These are phyloP conservation scores for Leucosporidium creatinivorum DNA, from an alignment of 768 basidiomycete species.

Conservation along the genomic window DNA sequence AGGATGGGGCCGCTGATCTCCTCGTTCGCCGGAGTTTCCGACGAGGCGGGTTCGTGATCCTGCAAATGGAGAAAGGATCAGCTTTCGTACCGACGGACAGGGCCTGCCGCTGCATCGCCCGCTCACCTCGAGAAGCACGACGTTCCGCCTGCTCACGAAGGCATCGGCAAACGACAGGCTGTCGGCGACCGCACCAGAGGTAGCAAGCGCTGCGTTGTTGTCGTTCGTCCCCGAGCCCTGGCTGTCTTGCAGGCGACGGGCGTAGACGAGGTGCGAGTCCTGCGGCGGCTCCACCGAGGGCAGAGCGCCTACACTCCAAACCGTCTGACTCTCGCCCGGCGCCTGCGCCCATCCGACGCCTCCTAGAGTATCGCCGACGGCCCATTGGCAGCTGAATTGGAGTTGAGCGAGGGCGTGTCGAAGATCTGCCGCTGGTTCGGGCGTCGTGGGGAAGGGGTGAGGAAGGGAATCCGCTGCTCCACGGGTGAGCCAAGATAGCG, in stretches of 20 bases:
- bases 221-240: no score
- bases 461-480: conserved; percentile 43
- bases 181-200: conserved; percentile 7
- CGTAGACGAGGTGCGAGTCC: conserved; percentile 21
- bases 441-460: conserved; percentile 40
- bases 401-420: conserved; percentile 58
- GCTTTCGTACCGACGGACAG: conserved; percentile 42
- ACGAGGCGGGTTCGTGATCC: background rate
- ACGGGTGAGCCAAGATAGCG: conserved; percentile 28
- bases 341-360: background rate
- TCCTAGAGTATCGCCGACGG: background rate
- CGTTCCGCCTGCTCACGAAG: conserved; percentile 10
- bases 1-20: no score
- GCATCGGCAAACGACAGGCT: conserved; percentile 14
- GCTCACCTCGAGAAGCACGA: conserved; percentile 8
- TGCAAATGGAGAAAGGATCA: conserved; percentile 14
- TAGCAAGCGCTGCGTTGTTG: conserved; percentile 6
- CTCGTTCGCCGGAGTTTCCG: no score
- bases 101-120: no score
- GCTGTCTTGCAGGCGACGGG: no score
- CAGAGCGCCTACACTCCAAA: conserved; percentile 12
- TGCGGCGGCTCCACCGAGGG: conserved; percentile 26
- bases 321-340: background rate
- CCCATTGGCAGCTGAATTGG: conserved; percentile 46
- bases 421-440: conserved; percentile 51